A percentile compares a stretch with the other conserved stretches of the same genome.
Conservation (phyloP, 495 filamentous ascomycete species). For the Aspergillus hancockii region DNA sequence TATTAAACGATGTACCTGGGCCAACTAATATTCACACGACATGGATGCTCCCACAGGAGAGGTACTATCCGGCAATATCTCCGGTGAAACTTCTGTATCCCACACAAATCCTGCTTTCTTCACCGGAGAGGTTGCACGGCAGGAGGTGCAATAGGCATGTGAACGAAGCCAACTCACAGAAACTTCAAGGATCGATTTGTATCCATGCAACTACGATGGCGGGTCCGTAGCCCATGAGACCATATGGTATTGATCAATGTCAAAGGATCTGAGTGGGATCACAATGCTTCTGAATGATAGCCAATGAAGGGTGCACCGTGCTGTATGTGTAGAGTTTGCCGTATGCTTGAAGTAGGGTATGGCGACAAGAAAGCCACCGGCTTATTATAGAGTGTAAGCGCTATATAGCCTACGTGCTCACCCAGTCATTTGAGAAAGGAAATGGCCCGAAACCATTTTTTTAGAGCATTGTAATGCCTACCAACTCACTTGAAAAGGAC, state of each 20-base stretch:
- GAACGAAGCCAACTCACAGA: neutral
- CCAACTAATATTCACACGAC: too few species aligned
- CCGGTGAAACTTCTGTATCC: too few species aligned
- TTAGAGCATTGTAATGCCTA: neutral
- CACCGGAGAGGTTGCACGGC: neutral
- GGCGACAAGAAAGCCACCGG: neutral
- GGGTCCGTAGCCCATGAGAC: neutral
- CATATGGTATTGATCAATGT: neutral
- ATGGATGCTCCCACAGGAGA: too few species aligned
- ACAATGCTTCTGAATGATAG: neutral
- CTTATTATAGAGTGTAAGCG: neutral
- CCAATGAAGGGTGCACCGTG: neutral
- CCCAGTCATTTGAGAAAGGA: neutral
- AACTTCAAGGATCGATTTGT: neutral
- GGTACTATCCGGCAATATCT: too few species aligned
- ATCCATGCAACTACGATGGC: neutral
- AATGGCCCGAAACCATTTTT: neutral
- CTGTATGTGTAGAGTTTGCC: neutral
- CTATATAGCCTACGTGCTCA: neutral
- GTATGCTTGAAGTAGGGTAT: neutral
- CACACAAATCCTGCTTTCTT: neutral
- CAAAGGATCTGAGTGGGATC: too few species aligned
- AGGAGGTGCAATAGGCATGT: neutral
- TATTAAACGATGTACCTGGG: too few species aligned
- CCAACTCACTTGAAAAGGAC: neutral